phyloP scores from a whole-genome alignment of 2,329 filamentous ascomycete genomes.

The Curvularia lunata region DNA sequence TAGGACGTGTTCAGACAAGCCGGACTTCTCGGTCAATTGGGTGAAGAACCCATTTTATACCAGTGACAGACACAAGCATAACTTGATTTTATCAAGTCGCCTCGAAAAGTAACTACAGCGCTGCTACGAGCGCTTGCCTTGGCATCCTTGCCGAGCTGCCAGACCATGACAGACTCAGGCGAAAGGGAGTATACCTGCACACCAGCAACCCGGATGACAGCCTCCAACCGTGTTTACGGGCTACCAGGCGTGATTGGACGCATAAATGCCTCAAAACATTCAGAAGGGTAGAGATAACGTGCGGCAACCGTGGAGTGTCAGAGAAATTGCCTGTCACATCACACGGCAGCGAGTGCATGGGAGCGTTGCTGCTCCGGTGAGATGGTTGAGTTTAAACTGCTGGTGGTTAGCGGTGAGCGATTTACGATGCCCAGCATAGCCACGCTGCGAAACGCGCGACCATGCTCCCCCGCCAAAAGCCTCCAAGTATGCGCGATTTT shows the following conservation, averaged over 20 bases:
- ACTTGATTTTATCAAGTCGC: not conserved
- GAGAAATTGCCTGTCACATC: constrained; percentile 11
- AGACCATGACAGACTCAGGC: not conserved
- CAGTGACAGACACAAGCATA: not conserved
- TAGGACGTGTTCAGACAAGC: constrained; percentile 6
- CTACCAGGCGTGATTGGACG: constrained; percentile 25
- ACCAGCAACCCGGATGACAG: not conserved
- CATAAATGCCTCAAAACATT: constrained; percentile 34
- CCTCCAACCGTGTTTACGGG: constrained; percentile 4
- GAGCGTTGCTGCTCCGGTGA: constrained; percentile 18
- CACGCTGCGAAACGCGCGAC: constrained; percentile 17
- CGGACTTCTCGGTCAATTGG: no score
- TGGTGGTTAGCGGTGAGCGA: constrained; percentile 37
- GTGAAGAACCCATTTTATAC: not conserved
- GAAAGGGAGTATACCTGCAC: constrained; percentile 1
- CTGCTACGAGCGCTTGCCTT: not conserved
- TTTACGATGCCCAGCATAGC: constrained; percentile 29
- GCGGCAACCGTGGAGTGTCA: constrained; percentile 19
- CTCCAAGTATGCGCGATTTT: constrained; percentile 15
- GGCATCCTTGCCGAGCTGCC: not conserved
- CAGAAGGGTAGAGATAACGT: constrained; percentile 9
- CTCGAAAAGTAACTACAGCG: not conserved
- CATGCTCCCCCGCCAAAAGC: constrained; percentile 7
- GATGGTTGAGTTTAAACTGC: constrained; percentile 24
- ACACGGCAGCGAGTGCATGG: constrained; percentile 13